Base-by-base conservation (phyloP, 345 rosid species). In the Carallia pectinifolia region DNA sequence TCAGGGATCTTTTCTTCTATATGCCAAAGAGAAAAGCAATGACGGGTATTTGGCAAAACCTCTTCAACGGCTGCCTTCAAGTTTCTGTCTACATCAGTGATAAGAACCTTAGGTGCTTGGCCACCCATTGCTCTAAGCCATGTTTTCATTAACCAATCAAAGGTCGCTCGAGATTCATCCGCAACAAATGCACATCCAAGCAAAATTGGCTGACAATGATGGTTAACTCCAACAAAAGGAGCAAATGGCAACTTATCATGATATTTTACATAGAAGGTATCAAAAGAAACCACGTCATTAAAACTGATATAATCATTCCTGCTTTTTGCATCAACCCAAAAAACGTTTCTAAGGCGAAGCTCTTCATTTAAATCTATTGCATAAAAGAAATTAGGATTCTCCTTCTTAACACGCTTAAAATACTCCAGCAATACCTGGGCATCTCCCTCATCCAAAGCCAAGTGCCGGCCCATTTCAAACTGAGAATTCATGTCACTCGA, bases 361-460 rank as follows among this genome's bases (percentile, higher is more conserved):
- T 75, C 78, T 44, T 69, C 78, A 38, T 69, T 69, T 65, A 69
- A 58, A 69, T 75, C 78, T 56, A 75, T 64, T 4, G 78, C 78
- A 64, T 69, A 75, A 73, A 75, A 74, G 69, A 74, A 75, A 64
- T 75, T 64, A 9, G 78, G 60, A 69, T 69, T 69, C 70, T 68
- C 73, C 65, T 69, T 69, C 61, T 75, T 69, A 65, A 75, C 56
- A 4, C 61, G 47, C 54, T 69, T 75, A 61, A 75, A 75, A 64
- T 68, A 70, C 23, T 69, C 73, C 4, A 75, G 74, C 40, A 75
- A 33, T 16, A 58, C 74, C 38, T 75, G 73, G 30, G 61, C 77
- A 79, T 83, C 82, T 29, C 83, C 78, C 44, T 70, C 78, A 17
- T 80, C 83, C 64, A 80, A 64, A 58, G 70, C 58, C 64, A 76